Percentiles rank a stretch among this genome's conserved stretches.
These are phyloP conservation scores for Chrysopogon serrulatus DNA, from an alignment of 176 grass and related monocot genomes.

Conservation along the genomic window DNA sequence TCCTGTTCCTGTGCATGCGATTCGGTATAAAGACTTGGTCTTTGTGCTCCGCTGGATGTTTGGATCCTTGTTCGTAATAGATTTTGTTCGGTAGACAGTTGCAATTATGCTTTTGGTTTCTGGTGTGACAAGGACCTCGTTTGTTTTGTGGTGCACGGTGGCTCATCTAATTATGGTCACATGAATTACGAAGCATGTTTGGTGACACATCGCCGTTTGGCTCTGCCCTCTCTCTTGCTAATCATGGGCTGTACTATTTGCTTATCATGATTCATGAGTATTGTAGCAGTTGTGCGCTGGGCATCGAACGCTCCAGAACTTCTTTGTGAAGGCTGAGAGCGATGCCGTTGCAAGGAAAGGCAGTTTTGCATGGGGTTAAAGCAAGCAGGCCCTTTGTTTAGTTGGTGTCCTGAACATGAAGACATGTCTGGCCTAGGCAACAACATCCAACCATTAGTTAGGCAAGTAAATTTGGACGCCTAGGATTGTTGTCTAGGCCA, in stretches of 20 bases:
- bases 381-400: no score
- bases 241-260: slow-evolving; percentile 24
- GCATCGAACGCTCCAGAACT: neutral
- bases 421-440: no score
- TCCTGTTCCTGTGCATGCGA: neutral
- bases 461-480: no score
- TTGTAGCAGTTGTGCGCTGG: neutral
- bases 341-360: neutral
- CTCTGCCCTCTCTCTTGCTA: slow-evolving; percentile 18
- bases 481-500: no score
- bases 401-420: no score
- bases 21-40: neutral
- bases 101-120: slow-evolving; percentile 29
- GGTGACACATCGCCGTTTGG: slow-evolving; percentile 40
- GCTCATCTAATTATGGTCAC: slow-evolving; percentile 33
- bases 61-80: slow-evolving; percentile 7
- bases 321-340: neutral
- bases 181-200: slow-evolving; percentile 37
- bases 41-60: slow-evolving; percentile 6
- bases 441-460: no score
- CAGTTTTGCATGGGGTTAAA: neutral
- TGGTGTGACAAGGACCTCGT: slow-evolving; percentile 27
- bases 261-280: no score
- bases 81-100: slow-evolving; percentile 21
- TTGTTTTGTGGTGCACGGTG: slow-evolving; percentile 22